Evolutionary conservation across 192 early-diverging fungal genomes (phyloP).

Genomic region (Gryganskiella cystojenkinii): DNA sequence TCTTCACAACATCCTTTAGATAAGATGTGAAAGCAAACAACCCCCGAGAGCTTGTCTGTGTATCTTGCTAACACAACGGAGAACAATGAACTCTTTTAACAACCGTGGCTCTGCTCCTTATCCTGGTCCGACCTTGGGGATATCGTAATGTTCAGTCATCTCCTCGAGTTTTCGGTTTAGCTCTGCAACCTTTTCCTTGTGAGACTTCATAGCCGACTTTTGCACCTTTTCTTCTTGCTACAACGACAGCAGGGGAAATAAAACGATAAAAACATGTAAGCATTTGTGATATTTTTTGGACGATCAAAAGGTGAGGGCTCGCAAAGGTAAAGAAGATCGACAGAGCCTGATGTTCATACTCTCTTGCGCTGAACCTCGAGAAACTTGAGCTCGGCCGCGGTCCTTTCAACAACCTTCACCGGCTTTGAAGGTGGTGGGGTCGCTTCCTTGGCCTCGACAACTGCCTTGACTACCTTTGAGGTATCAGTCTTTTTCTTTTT

Average conservation of each 20-base stretch:
- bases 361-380: conserved; percentile 73
- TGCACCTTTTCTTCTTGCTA: conserved; percentile 76
- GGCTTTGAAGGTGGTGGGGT: conserved; percentile 23
- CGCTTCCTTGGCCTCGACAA: conserved; percentile 29
- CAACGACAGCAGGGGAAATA: neutral
- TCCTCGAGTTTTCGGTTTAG: conserved; percentile 79
- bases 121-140: conserved; percentile 85
- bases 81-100: neutral
- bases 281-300: neutral
- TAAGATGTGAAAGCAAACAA: no score
- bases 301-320: neutral
- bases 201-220: conserved; percentile 73
- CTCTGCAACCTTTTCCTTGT: conserved; percentile 83
- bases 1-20: no score
- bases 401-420: conserved; percentile 62
- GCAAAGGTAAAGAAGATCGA: neutral
- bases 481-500: conserved; percentile 64
- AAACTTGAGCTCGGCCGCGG: conserved; percentile 77
- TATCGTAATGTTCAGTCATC: conserved; percentile 84
- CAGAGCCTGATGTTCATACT: conserved; percentile 52
- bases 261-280: neutral
- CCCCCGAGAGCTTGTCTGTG: no score
- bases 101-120: no score
- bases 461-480: conserved; percentile 39
- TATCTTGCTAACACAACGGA: no score